These are phyloP conservation scores for Escallonia rubra DNA, from an alignment of 129 eudicot genomes.

Conservation along the genomic window DNA sequence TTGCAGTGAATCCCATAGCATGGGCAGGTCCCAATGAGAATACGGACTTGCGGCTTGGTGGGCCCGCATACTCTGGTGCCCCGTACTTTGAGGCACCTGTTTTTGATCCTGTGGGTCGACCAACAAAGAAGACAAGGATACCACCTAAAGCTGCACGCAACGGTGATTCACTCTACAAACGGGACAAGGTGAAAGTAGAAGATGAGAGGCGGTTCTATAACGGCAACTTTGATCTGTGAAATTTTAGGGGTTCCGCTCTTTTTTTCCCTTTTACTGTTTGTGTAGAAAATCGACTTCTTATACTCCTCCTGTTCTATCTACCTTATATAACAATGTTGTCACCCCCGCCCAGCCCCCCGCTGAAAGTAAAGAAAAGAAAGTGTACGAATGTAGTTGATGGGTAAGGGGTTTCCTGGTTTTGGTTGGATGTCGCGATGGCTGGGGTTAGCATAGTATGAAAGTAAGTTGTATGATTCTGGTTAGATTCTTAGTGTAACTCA, in stretches of 20 bases:
- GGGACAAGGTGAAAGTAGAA: slow-evolving; percentile 5
- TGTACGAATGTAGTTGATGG: no score
- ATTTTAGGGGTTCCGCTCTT: neutral
- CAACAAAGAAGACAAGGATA: slow-evolving; percentile 14
- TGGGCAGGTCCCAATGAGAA: slow-evolving; percentile 47
- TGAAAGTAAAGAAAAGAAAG: no score
- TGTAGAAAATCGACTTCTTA: neutral
- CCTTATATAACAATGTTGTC: no score
- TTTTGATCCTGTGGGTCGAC: neutral
- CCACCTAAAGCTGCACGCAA: neutral
- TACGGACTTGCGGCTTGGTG: slow-evolving; percentile 38
- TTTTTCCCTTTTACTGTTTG: neutral
- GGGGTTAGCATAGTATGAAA: no score
- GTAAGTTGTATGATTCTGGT: no score
- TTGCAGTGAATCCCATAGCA: slow-evolving; percentile 45
- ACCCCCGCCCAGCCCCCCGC: no score
- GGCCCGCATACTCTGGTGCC: slow-evolving; percentile 1
- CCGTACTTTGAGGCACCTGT: neutral
- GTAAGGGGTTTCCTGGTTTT: no score
- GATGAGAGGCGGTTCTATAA: no score
- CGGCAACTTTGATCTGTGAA: neutral
- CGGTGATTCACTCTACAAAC: neutral
- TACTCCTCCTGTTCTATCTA: no score
- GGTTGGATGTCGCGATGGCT: no score
- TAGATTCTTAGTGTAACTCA: no score